Evolutionary conservation across 768 basidiomycete genomes (phyloP).

Genomic region (Russula sp.): DNA sequence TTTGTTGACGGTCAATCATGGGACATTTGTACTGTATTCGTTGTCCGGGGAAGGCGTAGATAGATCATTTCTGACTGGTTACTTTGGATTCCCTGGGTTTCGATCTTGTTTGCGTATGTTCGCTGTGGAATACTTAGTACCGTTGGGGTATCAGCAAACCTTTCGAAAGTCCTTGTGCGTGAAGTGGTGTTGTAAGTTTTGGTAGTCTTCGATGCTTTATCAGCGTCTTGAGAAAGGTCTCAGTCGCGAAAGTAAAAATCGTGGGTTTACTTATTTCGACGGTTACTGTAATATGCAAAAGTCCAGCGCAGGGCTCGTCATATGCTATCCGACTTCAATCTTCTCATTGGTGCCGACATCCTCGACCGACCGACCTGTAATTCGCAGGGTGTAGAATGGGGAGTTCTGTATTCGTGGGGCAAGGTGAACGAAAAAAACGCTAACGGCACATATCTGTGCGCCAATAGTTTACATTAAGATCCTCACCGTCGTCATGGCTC

Average conservation of each 20-base stretch:
- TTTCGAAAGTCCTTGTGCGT: not conserved
- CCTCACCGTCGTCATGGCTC: not conserved
- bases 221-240: not conserved
- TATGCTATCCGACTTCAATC: not conserved
- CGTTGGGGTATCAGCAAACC: not conserved
- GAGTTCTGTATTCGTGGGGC: not conserved
- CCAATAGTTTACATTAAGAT: too few species aligned
- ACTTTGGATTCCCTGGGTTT: not conserved
- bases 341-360: not conserved
- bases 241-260: not conserved
- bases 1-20: not conserved
- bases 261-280: not conserved
- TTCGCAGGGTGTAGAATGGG: not conserved
- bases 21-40: slow-evolving; percentile 4
- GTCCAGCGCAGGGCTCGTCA: too few species aligned
- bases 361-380: not conserved
- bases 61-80: not conserved
- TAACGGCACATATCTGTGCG: too few species aligned
- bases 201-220: not conserved
- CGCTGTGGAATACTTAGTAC: not conserved
- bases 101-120: not conserved
- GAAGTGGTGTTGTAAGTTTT: not conserved
- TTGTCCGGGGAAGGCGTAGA: not conserved
- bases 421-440: not conserved
- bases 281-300: not conserved